Conservation (phyloP, 2,329 filamentous ascomycete genomes). For the Pseudophaeomoniella oleicola region DNA sequence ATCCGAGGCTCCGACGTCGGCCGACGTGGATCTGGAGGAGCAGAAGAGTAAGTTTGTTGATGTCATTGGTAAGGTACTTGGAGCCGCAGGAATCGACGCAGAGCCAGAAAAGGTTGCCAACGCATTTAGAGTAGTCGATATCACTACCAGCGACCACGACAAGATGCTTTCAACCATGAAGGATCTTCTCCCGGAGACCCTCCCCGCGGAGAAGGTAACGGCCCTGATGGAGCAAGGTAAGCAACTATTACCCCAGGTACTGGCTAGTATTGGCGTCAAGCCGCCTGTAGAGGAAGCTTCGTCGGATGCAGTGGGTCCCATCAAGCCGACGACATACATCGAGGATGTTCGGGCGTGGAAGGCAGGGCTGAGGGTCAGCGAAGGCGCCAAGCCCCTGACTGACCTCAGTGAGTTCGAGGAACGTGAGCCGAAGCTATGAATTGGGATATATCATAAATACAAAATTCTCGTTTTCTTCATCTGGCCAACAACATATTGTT, state of each 20-base stretch:
- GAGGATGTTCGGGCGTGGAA: slow-evolving; percentile 71
- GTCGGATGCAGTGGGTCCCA: slow-evolving; percentile 14
- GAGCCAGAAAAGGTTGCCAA: slow-evolving; percentile 24
- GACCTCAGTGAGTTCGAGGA: slow-evolving; percentile 80
- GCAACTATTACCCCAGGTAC: slow-evolving; percentile 26
- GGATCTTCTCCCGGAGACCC: slow-evolving; percentile 35
- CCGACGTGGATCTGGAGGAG: slow-evolving; percentile 20
- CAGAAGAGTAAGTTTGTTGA: slow-evolving; percentile 29
- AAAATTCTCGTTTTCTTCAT: no score
- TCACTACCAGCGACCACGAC: slow-evolving; percentile 30
- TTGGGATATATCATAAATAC: no score
- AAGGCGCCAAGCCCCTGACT: slow-evolving; percentile 56
- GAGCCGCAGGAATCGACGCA: slow-evolving; percentile 28
- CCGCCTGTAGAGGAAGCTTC: slow-evolving; percentile 18
- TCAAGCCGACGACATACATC: slow-evolving; percentile 39
- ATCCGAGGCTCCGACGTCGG: slow-evolving; percentile 29
- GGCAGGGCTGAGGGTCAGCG: slow-evolving; percentile 55
- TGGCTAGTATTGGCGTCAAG: not conserved
- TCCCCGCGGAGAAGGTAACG: slow-evolving; percentile 34
- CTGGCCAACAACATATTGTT: no score
- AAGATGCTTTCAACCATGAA: slow-evolving; percentile 37
- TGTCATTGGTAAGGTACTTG: slow-evolving; percentile 30
- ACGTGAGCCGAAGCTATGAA: slow-evolving; percentile 62
- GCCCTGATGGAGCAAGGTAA: slow-evolving; percentile 35
- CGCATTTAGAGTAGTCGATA: slow-evolving; percentile 19